Evolutionary conservation across 768 basidiomycete species (phyloP).

Genomic region (Sporobolomyces phaffii): DNA sequence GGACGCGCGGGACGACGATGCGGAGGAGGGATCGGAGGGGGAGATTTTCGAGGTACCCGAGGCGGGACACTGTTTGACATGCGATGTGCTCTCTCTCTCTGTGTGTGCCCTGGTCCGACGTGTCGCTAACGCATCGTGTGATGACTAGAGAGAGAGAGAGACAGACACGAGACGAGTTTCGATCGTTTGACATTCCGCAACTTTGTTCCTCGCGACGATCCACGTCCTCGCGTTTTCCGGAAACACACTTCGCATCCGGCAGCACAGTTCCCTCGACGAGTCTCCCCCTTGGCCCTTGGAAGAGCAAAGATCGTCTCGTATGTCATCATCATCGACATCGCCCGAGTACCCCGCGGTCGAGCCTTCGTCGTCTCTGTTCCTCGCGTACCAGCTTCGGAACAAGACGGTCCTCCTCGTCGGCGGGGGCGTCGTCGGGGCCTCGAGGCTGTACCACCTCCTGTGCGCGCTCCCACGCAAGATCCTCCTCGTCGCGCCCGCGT

Average conservation of each 20-base stretch:
- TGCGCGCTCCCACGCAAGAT: conserved; percentile 58
- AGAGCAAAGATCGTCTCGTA: too few relatives aligned
- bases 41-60: too few relatives aligned
- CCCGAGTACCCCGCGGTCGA: conserved; percentile 17
- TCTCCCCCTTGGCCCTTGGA: too few relatives aligned
- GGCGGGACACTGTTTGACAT: too few relatives aligned
- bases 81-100: too few relatives aligned
- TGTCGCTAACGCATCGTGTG: too few relatives aligned
- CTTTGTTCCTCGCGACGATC: not conserved
- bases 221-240: too few relatives aligned
- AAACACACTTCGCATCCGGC: too few relatives aligned
- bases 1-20: too few relatives aligned
- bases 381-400: conserved; percentile 85
- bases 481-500: conserved; percentile 65
- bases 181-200: not conserved
- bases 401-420: conserved; percentile 85
- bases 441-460: conserved; percentile 79
- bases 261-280: too few relatives aligned
- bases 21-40: too few relatives aligned
- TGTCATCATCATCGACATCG: not conserved
- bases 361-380: conserved; percentile 53
- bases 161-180: not conserved
- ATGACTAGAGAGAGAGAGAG: not conserved
- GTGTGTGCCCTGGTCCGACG: too few relatives aligned
- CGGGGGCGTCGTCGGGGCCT: conserved; percentile 84